phyloP scores from a whole-genome alignment of 768 basidiomycete species.

The Tylopilus vinaceipallidus region DNA sequence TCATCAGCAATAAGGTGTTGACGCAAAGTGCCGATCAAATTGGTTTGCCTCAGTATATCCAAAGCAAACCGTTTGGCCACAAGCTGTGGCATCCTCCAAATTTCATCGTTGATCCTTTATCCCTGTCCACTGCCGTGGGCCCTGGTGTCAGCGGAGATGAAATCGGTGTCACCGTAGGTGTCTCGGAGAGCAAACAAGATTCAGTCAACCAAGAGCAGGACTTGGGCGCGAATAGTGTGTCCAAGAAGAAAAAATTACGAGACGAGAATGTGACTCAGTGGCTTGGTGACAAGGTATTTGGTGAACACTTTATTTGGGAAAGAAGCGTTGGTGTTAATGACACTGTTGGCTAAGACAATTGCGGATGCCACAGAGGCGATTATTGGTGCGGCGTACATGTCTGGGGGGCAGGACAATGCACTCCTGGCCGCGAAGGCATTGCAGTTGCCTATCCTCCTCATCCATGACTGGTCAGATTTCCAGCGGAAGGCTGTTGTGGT shows the following conservation, averaged over 20 bases:
- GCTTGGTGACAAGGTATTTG: conserved; percentile 74
- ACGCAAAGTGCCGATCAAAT: conserved; percentile 50
- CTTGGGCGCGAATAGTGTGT: conserved; percentile 1
- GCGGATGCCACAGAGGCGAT: conserved; percentile 87
- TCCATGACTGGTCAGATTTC: conserved; percentile 76
- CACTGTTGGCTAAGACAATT: conserved; percentile 49
- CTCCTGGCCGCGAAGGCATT: conserved; percentile 63
- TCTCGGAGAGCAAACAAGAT: conserved; percentile 10
- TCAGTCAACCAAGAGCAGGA: conserved; percentile 13
- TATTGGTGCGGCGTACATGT: conserved; percentile 77
- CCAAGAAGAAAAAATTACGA: conserved; percentile 38
- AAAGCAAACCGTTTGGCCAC: conserved; percentile 64
- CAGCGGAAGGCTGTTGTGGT: conserved; percentile 42
- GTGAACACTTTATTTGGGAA: not conserved
- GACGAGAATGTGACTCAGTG: conserved; percentile 48
- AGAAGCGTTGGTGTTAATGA: conserved; percentile 10
- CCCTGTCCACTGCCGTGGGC: conserved; percentile 13
- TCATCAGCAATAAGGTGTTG: conserved; percentile 75
- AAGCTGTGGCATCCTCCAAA: conserved; percentile 65
- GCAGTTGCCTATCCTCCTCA: conserved; percentile 58
- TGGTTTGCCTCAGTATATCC: conserved; percentile 72
- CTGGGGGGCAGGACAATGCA: conserved; percentile 67
- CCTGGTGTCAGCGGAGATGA: conserved; percentile 33
- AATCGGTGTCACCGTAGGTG: conserved; percentile 12
- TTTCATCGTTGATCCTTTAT: conserved; percentile 31